Percentiles rank a stretch among this genome's conserved stretches.
Evolutionary conservation across 1,139 yeast species (phyloP).

Genomic region (Taphrina deformans): DNA sequence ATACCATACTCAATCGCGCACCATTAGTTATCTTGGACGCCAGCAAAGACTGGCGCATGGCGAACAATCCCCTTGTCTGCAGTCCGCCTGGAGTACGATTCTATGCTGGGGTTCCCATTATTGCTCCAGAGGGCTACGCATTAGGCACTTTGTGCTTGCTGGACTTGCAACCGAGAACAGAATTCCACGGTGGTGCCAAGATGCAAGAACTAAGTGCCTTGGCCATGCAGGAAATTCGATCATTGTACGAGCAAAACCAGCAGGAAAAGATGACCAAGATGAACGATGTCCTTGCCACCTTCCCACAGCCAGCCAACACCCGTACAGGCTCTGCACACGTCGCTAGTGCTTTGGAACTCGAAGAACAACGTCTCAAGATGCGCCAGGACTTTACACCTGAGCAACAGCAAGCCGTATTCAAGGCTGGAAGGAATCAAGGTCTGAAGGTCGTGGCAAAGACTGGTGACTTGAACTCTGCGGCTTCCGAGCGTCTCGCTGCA

Average conservation of each 20-base stretch:
- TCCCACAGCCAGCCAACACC: slow-evolving; percentile 1
- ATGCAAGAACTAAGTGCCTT: slow-evolving; percentile 37
- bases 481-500: background rate
- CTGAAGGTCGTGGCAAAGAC: slow-evolving; percentile 30
- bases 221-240: slow-evolving; percentile 34
- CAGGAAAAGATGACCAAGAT: slow-evolving; percentile 21
- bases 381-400: slow-evolving; percentile 30
- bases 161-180: slow-evolving; percentile 36
- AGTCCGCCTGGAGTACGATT: slow-evolving; percentile 37
- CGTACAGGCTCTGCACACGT: slow-evolving; percentile 14
- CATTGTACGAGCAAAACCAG: slow-evolving; percentile 30
- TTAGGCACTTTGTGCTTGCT: slow-evolving; percentile 39
- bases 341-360: slow-evolving; percentile 24
- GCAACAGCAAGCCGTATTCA: slow-evolving; percentile 32
- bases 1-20: slow-evolving; percentile 36
- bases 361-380: slow-evolving; percentile 20
- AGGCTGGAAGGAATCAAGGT: slow-evolving; percentile 32
- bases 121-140: slow-evolving; percentile 36
- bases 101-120: slow-evolving; percentile 40
- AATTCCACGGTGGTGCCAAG: slow-evolving; percentile 31
- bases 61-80: slow-evolving; percentile 38
- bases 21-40: slow-evolving; percentile 39
- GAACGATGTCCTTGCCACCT: slow-evolving; percentile 20
- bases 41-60: slow-evolving; percentile 39
- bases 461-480: slow-evolving; percentile 12